Conservation (phyloP, 352 stramenopile species). For the Globisporangium parvum region DNA sequence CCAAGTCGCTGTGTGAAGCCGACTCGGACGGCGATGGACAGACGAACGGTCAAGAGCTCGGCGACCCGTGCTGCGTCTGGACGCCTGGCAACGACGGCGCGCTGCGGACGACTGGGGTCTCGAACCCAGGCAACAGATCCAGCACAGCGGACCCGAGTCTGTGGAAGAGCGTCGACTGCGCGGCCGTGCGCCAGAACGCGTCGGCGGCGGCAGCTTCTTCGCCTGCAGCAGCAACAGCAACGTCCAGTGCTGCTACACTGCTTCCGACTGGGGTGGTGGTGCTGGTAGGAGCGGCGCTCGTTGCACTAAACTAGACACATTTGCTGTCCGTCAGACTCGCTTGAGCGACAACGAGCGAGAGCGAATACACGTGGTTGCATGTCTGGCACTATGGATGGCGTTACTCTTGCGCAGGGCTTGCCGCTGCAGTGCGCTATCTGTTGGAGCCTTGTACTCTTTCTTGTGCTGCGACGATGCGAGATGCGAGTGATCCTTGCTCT, state of each 20-base stretch:
- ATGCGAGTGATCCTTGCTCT: no score
- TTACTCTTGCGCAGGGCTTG: no score
- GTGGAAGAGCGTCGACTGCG: neutral
- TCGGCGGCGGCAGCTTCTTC: neutral
- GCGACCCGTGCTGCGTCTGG: conserved; percentile 40
- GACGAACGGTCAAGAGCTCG: conserved; percentile 55
- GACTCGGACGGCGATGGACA: conserved; percentile 35
- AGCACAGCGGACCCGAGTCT: neutral
- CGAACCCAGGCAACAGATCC: neutral
- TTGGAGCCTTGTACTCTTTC: no score
- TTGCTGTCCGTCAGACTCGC: no score
- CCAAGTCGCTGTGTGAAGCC: conserved; percentile 23
- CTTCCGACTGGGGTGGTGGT: neutral
- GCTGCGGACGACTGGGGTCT: neutral
- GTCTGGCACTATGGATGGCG: no score
- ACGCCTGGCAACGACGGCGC: neutral
- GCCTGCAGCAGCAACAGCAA: neutral
- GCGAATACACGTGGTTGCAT: no score
- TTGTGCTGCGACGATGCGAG: no score
- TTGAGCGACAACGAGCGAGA: no score
- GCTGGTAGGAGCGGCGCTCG: neutral
- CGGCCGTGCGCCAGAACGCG: neutral
- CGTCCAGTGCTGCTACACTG: neutral
- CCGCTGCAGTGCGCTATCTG: no score
- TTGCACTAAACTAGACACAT: no score